Evolutionary conservation across 306 rosid genomes (phyloP), one percentile per base, ranked within the genome.

Genomic region (Quercus robur): DNA sequence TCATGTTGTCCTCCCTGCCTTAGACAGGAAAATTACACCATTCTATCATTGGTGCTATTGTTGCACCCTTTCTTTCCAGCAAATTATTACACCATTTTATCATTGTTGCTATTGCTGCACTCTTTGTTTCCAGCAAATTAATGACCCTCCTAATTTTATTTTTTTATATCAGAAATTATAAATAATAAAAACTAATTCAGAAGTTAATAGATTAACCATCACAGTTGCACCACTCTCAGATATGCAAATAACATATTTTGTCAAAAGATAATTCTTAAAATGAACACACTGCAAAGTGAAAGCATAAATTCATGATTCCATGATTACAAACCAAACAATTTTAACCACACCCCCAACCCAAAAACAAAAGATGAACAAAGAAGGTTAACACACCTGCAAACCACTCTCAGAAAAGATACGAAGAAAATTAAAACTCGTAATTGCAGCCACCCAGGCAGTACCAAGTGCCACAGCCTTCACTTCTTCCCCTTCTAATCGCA

Each of bases 401-500:
- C 99, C 99, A 77, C 97, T 89, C 63, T 87, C 91, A 9, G 94
- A 87, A 86, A 95, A 95, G 80, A 95, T 90, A 81, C 98, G 97
- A 72, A 95, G 96, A 80, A 89, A 93, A 85, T 93, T 89, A 78
- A 90, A 91, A 85, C 91, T 93, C 12, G 99, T 95, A 44, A 87
- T 81, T 41, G 99, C 98, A 25, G 98, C 99, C 75, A 95, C 97
- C 99, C 98, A 95, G 31, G 86, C 83, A 78, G 86, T 56, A 77
- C 98, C 99, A 56, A 91, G 87, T 71, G 97, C 97, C 77, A 95
- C 99, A 66, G 59, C 94, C 86, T 91, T 95, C 76, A 93, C 97
- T 84, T 95, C 99, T 87, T 95, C 99, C 44, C 92, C 92, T 81
- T 95, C 99, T 64, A 95, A 83, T 83, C 99, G 91, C 99, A 95